A percentile compares a stretch with the other conserved stretches of the same genome.
phyloP scores from a whole-genome alignment of 1,284 basidiomycete species.

The Ceratobasidium theobromae region DNA sequence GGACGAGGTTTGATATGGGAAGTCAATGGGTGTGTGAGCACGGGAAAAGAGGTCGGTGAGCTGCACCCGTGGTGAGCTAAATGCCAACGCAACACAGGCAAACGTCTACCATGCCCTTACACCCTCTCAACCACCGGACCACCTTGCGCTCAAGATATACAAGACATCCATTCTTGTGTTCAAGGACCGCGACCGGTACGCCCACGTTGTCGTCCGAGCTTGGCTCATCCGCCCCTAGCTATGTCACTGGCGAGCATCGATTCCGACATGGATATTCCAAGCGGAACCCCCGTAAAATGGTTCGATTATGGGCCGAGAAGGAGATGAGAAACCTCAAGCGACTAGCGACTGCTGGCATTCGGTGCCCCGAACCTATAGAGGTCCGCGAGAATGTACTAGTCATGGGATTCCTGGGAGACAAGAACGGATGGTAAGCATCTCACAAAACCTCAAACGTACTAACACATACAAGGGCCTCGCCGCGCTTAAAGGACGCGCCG shows the following conservation, averaged over 20 bases:
- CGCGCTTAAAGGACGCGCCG: slow-evolving; percentile 75
- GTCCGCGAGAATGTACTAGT: slow-evolving; percentile 96
- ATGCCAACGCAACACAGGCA: slow-evolving; percentile 55
- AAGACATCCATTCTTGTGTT: slow-evolving; percentile 98
- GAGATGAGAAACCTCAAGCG: slow-evolving; percentile 95
- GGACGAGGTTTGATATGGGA: slow-evolving; percentile 81
- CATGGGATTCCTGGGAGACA: slow-evolving; percentile 89
- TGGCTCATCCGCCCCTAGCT: slow-evolving; percentile 39
- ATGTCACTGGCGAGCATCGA: slow-evolving; percentile 75
- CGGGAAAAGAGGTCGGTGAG: slow-evolving; percentile 83
- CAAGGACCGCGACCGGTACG: slow-evolving; percentile 95
- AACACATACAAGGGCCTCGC: slow-evolving; percentile 67
- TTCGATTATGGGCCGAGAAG: slow-evolving; percentile 98
- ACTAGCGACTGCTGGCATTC: slow-evolving; percentile 76
- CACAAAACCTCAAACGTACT: not conserved
- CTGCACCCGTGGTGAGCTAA: not conserved
- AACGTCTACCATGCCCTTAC: slow-evolving; percentile 90
- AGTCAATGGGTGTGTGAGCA: slow-evolving; percentile 91
- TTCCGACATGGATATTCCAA: slow-evolving; percentile 92
- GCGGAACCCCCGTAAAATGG: slow-evolving; percentile 98
- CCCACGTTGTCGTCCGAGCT: slow-evolving; percentile 56
- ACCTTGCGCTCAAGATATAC: slow-evolving; percentile 94
- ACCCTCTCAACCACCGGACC: slow-evolving; percentile 51
- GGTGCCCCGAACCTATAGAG: slow-evolving; percentile 87
- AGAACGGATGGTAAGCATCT: slow-evolving; percentile 72